Conservation (phyloP, 208 protist species). For the Histomonas meleagridis region DNA sequence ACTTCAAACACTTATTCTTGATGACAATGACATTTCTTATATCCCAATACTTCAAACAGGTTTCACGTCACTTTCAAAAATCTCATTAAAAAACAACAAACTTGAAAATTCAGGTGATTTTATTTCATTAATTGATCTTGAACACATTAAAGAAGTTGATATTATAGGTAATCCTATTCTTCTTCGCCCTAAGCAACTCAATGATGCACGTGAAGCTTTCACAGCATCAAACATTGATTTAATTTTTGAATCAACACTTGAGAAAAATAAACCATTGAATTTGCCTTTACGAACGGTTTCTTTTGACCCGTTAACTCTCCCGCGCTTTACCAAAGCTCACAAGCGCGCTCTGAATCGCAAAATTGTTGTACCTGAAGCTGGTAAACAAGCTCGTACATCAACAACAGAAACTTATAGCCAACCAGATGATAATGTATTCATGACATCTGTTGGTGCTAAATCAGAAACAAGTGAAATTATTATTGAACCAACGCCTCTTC, state of each 20-base stretch:
- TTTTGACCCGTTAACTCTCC: slow-evolving; percentile 14
- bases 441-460: slow-evolving; percentile 12
- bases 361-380: neutral
- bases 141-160: neutral
- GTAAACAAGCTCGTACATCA: neutral
- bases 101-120: neutral
- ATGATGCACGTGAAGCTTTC: neutral
- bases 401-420: too few species aligned
- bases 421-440: neutral
- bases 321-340: neutral
- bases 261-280: too few species aligned
- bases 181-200: neutral
- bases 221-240: neutral
- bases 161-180: slow-evolving; percentile 5
- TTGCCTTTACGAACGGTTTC: neutral
- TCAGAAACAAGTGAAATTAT: neutral
- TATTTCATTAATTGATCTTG: neutral
- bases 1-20: neutral
- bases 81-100: neutral
- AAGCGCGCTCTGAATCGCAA: neutral
- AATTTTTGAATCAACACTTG: too few species aligned
- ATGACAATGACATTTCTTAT: neutral
- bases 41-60: slow-evolving; percentile 27
- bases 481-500: neutral
- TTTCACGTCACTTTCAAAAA: neutral